phyloP scores from a whole-genome alignment of 306 rosid species.

The Medicago lupulina region DNA sequence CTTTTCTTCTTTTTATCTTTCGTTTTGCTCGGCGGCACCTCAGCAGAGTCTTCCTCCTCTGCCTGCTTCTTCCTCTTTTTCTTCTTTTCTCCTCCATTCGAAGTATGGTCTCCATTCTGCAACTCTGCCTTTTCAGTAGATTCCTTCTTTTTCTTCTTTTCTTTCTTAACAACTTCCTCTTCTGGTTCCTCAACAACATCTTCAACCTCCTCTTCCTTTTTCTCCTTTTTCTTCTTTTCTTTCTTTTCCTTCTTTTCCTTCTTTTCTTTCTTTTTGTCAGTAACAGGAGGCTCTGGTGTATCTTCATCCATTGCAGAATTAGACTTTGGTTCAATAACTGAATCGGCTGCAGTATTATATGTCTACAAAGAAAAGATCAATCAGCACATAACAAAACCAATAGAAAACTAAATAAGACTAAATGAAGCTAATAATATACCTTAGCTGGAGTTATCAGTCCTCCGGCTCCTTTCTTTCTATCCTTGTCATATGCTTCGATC shows the following conservation, averaged over 20 bases:
- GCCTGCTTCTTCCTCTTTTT: constrained; percentile 50
- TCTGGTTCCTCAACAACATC: constrained; percentile 41
- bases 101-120: constrained; percentile 46
- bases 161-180: constrained; percentile 46
- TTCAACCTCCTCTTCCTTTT: constrained; percentile 34
- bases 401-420: background rate
- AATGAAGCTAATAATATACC: constrained; percentile 50
- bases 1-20: constrained; percentile 52
- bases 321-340: constrained; percentile 55
- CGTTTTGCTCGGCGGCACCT: constrained; percentile 52
- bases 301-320: constrained; percentile 49
- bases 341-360: constrained; percentile 85
- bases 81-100: constrained; percentile 52
- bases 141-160: constrained; percentile 49
- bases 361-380: constrained; percentile 56
- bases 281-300: constrained; percentile 44
- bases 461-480: constrained; percentile 79
- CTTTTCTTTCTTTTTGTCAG: constrained; percentile 61
- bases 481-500: constrained; percentile 91
- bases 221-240: constrained; percentile 53
- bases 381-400: background rate
- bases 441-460: constrained; percentile 84
- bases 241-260: constrained; percentile 52
- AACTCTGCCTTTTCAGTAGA: constrained; percentile 33
- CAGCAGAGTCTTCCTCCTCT: constrained; percentile 41